Conservation (phyloP, 106 monocot species). For the Platanthera guangdongensis region DNA sequence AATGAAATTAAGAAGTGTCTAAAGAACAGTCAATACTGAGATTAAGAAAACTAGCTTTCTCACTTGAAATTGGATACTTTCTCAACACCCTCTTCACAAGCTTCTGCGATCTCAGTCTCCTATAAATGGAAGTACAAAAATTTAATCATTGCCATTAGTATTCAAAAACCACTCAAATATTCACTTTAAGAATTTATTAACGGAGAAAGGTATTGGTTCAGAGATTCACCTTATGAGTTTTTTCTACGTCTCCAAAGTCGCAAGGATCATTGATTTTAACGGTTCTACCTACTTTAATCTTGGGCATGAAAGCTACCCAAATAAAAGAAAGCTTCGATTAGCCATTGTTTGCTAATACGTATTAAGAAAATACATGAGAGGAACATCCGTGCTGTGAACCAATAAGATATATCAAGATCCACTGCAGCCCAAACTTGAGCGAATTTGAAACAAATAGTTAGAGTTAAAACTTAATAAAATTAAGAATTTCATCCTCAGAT, state of each 20-base stretch:
- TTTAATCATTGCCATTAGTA: neutral
- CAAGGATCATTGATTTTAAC: slow-evolving; percentile 21
- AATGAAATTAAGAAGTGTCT: neutral
- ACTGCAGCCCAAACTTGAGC: neutral
- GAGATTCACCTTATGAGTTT: slow-evolving; percentile 19
- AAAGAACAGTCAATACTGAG: neutral
- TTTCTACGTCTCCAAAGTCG: slow-evolving; percentile 21
- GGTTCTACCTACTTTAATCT: slow-evolving; percentile 25
- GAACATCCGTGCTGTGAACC: neutral
- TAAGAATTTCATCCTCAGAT: neutral
- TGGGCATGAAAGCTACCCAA: slow-evolving; percentile 37
- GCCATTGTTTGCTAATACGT: neutral
- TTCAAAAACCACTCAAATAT: neutral
- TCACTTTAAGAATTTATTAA: neutral
- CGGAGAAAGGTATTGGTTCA: neutral
- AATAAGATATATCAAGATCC: neutral
- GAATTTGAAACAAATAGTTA: neutral
- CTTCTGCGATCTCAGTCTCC: slow-evolving; percentile 17
- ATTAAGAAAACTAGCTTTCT: neutral
- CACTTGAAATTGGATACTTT: neutral
- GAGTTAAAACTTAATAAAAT: neutral
- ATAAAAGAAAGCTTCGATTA: neutral
- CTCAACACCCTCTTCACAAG: slow-evolving; percentile 2
- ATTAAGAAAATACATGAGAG: neutral
- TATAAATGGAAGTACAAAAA: slow-evolving; percentile 2